These are phyloP conservation scores for Cutaneotrichosporon cyanovorans DNA, from an alignment of 1,284 basidiomycete species.

Conservation along the genomic window DNA sequence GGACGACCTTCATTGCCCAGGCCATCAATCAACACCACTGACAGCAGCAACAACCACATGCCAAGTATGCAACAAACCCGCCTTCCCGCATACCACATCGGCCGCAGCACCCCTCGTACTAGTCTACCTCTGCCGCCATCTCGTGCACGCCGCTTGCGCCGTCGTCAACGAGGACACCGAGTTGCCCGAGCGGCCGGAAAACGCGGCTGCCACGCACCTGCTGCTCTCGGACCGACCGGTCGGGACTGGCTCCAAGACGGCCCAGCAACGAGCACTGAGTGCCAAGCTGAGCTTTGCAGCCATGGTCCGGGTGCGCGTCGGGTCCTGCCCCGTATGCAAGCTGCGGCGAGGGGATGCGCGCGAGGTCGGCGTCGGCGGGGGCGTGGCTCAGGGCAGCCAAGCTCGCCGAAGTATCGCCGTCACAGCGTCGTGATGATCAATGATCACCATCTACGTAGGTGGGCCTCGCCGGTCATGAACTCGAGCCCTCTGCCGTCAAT, in stretches of 20 bases:
- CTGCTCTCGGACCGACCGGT: slow-evolving; percentile 57
- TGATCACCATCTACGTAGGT: no score
- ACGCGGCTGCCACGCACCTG: slow-evolving; percentile 46
- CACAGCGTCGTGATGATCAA: no score
- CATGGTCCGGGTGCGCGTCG: slow-evolving; percentile 58
- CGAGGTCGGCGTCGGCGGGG: neutral
- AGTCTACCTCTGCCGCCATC: slow-evolving; percentile 79
- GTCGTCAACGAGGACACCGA: slow-evolving; percentile 32
- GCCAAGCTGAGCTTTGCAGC: slow-evolving; percentile 53
- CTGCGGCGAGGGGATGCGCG: slow-evolving; percentile 8
- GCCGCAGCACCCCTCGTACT: slow-evolving; percentile 35
- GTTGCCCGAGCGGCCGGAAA: slow-evolving; percentile 37
- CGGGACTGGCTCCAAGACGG: slow-evolving; percentile 47
- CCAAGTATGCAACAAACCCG: slow-evolving; percentile 56
- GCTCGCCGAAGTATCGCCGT: no score
- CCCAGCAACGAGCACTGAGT: slow-evolving; percentile 52
- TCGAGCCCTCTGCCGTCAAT: no score
- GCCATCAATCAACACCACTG: neutral
- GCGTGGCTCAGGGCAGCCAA: no score
- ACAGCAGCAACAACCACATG: slow-evolving; percentile 57
- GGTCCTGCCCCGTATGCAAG: slow-evolving; percentile 67
- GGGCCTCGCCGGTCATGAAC: no score
- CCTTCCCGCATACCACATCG: slow-evolving; percentile 52
- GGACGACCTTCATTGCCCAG: no score
- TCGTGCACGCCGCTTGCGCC: slow-evolving; percentile 66